These are phyloP conservation scores for Gossypium turneri DNA, from an alignment of 345 rosid species.

Conservation along the genomic window DNA sequence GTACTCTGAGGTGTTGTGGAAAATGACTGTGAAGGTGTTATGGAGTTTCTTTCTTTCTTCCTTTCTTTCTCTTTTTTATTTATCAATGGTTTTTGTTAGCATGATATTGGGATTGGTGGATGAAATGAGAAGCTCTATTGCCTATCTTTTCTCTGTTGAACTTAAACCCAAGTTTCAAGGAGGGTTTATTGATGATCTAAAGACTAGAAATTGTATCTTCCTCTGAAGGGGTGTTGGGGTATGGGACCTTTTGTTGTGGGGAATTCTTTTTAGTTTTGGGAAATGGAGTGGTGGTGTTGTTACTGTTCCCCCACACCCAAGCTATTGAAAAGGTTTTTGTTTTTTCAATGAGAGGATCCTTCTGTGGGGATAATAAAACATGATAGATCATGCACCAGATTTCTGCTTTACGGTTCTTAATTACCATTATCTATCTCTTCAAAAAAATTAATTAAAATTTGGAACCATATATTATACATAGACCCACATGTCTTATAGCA, in stretches of 20 bases:
- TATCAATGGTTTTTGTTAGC: background rate
- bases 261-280: conserved; percentile 42
- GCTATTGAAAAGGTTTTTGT: background rate
- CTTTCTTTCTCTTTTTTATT: background rate
- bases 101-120: conserved; percentile 45
- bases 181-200: conserved; percentile 36
- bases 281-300: conserved; percentile 19
- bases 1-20: conserved; percentile 27
- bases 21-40: conserved; percentile 26
- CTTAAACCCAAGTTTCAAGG: conserved; percentile 46
- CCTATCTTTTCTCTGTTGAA: background rate
- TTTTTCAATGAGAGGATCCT: too few relatives aligned
- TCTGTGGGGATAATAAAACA: too few relatives aligned
- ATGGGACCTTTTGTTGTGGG: conserved; percentile 34
- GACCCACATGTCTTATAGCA: background rate
- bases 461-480: background rate
- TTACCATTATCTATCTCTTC: too few relatives aligned
- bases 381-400: too few relatives aligned
- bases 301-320: conserved; percentile 11
- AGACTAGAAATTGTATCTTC: conserved; percentile 39
- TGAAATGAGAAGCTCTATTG: conserved; percentile 15
- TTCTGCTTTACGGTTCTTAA: too few relatives aligned
- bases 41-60: background rate
- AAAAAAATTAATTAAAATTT: too few relatives aligned
- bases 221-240: conserved; percentile 35